Percentiles rank a stretch among this genome's conserved stretches.
Conservation (phyloP, 768 basidiomycete genomes). For the Xerocomus potaroensis region DNA sequence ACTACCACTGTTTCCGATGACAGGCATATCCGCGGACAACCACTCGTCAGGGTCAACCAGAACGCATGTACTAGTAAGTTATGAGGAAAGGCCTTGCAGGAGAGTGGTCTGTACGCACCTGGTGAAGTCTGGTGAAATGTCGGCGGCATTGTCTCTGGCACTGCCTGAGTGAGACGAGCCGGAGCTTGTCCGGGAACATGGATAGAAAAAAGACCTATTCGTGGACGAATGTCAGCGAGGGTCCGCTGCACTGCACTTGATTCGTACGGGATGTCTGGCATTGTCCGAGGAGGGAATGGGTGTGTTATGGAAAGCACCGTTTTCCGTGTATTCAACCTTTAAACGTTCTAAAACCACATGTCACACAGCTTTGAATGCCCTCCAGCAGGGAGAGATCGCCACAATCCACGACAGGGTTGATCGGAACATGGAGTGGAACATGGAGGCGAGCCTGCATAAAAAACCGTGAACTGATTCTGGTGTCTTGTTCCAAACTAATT, state of each 20-base stretch:
- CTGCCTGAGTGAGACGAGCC: neutral
- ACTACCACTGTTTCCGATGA: neutral
- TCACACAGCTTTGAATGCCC: conserved; percentile 11
- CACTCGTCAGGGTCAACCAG: neutral
- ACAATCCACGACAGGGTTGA: neutral
- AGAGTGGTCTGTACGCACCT: conserved; percentile 9
- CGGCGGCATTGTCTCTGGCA: neutral
- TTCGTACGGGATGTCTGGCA: conserved; percentile 12
- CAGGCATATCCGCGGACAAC: neutral
- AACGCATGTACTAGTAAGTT: neutral
- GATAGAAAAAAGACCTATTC: neutral
- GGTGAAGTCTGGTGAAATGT: neutral
- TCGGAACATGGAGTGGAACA: neutral
- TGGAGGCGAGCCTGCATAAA: neutral
- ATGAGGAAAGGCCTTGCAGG: conserved; percentile 2
- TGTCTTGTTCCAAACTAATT: no score
- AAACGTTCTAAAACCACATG: neutral
- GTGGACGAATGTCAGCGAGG: neutral
- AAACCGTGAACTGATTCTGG: neutral
- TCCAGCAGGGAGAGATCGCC: neutral
- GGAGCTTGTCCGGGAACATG: neutral
- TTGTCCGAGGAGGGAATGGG: neutral
- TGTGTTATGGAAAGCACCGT: neutral
- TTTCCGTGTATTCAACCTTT: conserved; percentile 1
- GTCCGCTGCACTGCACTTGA: neutral